Evolutionary conservation across 1,139 yeast species (phyloP), one percentile per base, ranked within the genome.

Genomic region (Candida freyschussii): DNA sequence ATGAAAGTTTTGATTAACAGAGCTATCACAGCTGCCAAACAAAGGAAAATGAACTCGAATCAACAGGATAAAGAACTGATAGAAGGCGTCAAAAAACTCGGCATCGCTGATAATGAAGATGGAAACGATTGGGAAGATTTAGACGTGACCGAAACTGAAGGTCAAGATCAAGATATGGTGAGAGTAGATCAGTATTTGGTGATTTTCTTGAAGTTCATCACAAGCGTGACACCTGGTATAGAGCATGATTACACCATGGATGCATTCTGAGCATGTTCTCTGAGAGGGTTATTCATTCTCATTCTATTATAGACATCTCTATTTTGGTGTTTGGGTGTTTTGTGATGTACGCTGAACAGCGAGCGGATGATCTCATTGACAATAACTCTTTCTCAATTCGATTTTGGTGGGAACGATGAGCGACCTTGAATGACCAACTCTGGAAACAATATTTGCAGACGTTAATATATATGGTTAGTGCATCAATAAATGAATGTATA

Each of bases 211-310:
- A 93, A 93, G 59, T 91, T 91, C 52, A 89, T 91, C 36, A 85
- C 97, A 11, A 85, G 96, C 62, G 97, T 93, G 11, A 89, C 95
- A 3, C 99, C 99, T 0, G 96, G 96, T 10, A 87, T 91, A 36
- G 96, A 89, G 59, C 93, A 89, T 58, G 98, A 91, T 53, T 87
- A 87, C 56, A 89, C 97, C 24, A 91, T 89, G 96, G 89, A 86
- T 43, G 55, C 55, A 3, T 49, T 50, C 24, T 50, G 29, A 37
- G 13, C 7, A 21, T n/a, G n/a, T n/a, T 21, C 13, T 21, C 21
- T 19, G 21, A 19, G 21, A 11, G 11, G 21, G 21, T 19, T n/a
- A n/a, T n/a, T n/a, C n/a, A n/a, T n/a, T n/a, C n/a, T n/a, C n/a
- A n/a, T n/a, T n/a, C n/a, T n/a, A n/a, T n/a, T n/a, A n/a, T n/a